Evolutionary conservation across 768 basidiomycete species (phyloP).

Genomic region (Kwoniella bestiolae): DNA sequence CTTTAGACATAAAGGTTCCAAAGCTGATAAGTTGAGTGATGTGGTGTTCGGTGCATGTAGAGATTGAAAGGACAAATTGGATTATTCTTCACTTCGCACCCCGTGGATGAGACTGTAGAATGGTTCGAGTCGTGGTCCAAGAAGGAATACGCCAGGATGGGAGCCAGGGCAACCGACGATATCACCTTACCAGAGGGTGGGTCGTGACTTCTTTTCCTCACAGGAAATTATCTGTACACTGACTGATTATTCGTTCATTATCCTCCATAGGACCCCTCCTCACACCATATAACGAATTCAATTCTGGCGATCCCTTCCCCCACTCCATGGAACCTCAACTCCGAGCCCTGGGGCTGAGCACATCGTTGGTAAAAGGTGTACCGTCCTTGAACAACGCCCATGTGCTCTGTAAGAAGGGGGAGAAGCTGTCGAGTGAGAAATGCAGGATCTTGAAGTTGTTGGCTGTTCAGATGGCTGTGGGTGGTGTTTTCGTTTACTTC

Average conservation of each 20-base stretch:
- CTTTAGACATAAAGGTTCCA: background rate
- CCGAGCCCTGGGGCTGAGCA: constrained; percentile 84
- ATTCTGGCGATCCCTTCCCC: constrained; percentile 77
- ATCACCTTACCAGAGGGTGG: constrained; percentile 69
- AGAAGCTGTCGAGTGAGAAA: constrained; percentile 79
- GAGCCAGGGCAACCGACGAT: constrained; percentile 75
- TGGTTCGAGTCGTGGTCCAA: constrained; percentile 93
- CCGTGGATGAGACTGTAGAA: constrained; percentile 85
- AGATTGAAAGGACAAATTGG: constrained; percentile 95
- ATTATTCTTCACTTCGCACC: constrained; percentile 85
- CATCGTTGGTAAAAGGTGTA: constrained; percentile 81
- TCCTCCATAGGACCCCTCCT: constrained; percentile 72
- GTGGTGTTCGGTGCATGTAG: constrained; percentile 59
- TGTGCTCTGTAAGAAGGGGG: constrained; percentile 79
- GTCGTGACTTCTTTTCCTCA: constrained; percentile 6
- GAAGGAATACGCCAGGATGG: constrained; percentile 88
- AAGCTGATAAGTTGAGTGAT: too few relatives aligned
- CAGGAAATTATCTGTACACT: too few relatives aligned
- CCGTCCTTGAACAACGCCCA: constrained; percentile 82
- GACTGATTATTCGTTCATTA: too few relatives aligned
- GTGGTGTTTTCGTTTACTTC: constrained; percentile 21
- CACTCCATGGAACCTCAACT: constrained; percentile 98
- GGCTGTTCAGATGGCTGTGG: constrained; percentile 79
- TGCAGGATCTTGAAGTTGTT: constrained; percentile 90
- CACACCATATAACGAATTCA: constrained; percentile 66